phyloP scores from a whole-genome alignment of 176 grass and related monocot genomes.

The Chloris gayana region DNA sequence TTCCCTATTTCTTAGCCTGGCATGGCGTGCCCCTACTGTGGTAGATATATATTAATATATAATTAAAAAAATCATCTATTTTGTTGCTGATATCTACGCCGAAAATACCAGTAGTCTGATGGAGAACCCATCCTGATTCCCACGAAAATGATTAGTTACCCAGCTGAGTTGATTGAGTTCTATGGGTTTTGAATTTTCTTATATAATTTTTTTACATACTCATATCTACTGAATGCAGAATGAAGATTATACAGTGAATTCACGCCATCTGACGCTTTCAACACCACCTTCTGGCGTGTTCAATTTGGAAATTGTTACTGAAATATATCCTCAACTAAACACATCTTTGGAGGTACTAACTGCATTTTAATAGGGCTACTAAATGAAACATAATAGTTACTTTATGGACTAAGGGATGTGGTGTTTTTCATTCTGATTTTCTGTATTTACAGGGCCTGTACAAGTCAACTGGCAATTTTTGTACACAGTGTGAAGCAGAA shows the following conservation, averaged over 20 bases:
- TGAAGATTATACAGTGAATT: constrained; percentile 69
- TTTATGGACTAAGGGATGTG: background rate
- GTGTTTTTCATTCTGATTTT: constrained; percentile 31
- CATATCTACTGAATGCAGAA: constrained; percentile 51
- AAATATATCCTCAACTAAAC: constrained; percentile 93
- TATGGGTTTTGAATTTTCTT: background rate
- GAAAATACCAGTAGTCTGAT: background rate
- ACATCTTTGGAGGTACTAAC: constrained; percentile 98
- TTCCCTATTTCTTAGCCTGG: too few relatives aligned
- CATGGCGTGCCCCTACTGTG: too few relatives aligned
- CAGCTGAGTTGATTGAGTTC: constrained; percentile 12
- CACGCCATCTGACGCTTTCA: constrained; percentile 66
- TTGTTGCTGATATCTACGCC: constrained; percentile 15
- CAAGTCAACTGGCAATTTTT: constrained; percentile 93
- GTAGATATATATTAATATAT: too few relatives aligned
- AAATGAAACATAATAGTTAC: background rate
- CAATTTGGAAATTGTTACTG: constrained; percentile 86
- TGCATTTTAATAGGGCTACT: background rate
- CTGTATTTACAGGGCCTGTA: constrained; percentile 75
- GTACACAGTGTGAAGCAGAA: constrained; percentile 99
- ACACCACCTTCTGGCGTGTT: constrained; percentile 64
- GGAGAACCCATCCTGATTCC: background rate
- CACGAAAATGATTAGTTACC: background rate
- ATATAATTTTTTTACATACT: constrained; percentile 34
- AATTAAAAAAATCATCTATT: too few relatives aligned